Percentiles rank a stretch among this genome's conserved stretches.
These are phyloP conservation scores for Myriangium duriaei DNA, from an alignment of 2,329 filamentous ascomycete species.

Conservation along the genomic window DNA sequence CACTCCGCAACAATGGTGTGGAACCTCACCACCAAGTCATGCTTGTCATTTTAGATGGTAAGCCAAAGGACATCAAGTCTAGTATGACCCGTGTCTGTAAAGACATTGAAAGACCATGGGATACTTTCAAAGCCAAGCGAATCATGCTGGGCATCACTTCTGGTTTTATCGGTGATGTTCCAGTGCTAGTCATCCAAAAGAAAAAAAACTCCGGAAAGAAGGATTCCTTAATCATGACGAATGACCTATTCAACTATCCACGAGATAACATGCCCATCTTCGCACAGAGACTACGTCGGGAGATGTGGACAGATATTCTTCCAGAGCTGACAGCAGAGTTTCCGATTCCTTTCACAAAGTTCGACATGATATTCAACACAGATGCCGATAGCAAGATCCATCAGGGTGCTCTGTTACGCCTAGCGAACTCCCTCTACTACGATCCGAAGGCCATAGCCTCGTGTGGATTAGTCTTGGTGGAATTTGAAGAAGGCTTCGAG, in stretches of 20 bases:
- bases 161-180: constrained; percentile 17
- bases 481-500: constrained; percentile 16
- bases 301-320: constrained; percentile 15
- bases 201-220: constrained; percentile 16
- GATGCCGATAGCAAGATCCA: constrained; percentile 17
- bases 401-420: constrained; percentile 14
- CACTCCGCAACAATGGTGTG: constrained; percentile 15
- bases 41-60: constrained; percentile 16
- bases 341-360: constrained; percentile 11
- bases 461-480: constrained; percentile 16
- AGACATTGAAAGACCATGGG: constrained; percentile 14
- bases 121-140: constrained; percentile 15
- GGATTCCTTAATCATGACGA: constrained; percentile 16
- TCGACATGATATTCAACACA: constrained; percentile 17
- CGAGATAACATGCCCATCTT: constrained; percentile 13
- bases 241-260: constrained; percentile 17
- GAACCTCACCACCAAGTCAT: constrained; percentile 17
- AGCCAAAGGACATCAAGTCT: constrained; percentile 13
- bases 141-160: constrained; percentile 14
- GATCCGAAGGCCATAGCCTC: constrained; percentile 16
- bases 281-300: constrained; percentile 12
- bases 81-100: constrained; percentile 15
- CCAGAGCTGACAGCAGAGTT: constrained; percentile 12
- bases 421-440: constrained; percentile 14
- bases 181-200: constrained; percentile 17